Base-by-base conservation (phyloP, 1,284 basidiomycete genomes). In the Peniophora sp. region DNA sequence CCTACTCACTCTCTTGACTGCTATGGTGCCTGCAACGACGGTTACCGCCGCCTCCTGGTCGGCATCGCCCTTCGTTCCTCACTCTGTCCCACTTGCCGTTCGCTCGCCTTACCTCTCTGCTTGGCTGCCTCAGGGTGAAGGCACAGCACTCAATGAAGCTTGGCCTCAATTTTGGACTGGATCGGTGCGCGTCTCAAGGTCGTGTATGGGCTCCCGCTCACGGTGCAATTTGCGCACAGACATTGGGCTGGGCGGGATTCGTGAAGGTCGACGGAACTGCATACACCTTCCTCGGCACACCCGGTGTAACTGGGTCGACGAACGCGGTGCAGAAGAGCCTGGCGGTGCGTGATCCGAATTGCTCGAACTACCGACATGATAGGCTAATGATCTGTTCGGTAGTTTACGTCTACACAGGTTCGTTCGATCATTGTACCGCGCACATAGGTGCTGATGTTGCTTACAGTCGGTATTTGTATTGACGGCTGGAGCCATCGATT, bases 101-200 rank as follows among this genome's bases (percentile, higher is more conserved):
- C 71, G 79, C 39, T 71, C 77, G 2, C 83, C 83, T 2, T 86
- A 85, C 58, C 62, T 88, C 32, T 83, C 79, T 39, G 71, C 77
- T 3, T 86, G 83, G 83, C 69, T 85, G 20, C 65, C 74, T 2
- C 81, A 84, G 58, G 70, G 73, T 1, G 51, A 58, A 19, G 71
- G 81, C 8, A 72, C 69, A 8, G 76, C 81, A 20, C 65, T 86
- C 36, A 83, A 83, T 56, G 75, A 66, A 43, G 77, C 63, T 24
- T 85, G 83, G 81, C 79, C 84, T 0, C 72, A 69, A 9, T 85
- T 85, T 58, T 86, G 84, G 84, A 79, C 77, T 38, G 81, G 81
- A 2, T 67, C 70, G 53, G 79, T 81, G 58, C 24, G 70, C 61
- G n/a, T 44, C 34, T 25, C 22, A 24, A 17, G 36, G 27, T 12